Base-by-base conservation (phyloP, 2,329 filamentous ascomycete species). In the Rachicladosporium sp. region DNA sequence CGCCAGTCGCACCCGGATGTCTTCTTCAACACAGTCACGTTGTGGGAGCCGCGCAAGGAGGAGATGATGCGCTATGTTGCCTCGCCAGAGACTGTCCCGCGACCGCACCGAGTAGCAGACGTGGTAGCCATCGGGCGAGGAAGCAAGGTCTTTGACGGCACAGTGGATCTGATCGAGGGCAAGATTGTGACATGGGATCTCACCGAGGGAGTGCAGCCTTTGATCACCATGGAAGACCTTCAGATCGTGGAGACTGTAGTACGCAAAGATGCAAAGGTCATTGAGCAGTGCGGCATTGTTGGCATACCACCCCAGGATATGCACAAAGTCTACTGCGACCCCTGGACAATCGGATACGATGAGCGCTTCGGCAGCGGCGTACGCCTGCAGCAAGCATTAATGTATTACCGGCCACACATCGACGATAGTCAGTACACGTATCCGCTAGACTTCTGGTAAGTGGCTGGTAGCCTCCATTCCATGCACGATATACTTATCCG, bases 281-380 rank as follows among this genome's bases (percentile, higher is more conserved):
- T 94, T 49, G 85, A 94, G 62, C 87, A 94, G 61, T 95, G 88
- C 54, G 74, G 73, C 5, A 73, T 94, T 43, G 74, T 86, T 43
- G 88, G 88, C 1, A 84, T 95, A 44, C 75, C 84, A 9, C 71
- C 71, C 41, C 72, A 82, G 49, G 83, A 93, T 44, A 94, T 95
- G 88, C 68, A 91, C 68, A 94, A 94, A 64, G 84, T 95, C 35
- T 94, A 93, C 67, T 93, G 87, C 61, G 88, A 95, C 58, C 86
- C 76, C 72, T 95, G 88, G 88, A 93, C 88, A 1, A 93, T 95
- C 60, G 88, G 88, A 36, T 93, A 86, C 57, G 88, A 95, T 52
- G 84, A 93, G 65, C 80, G 88, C 33, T 91, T 87, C 53, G 88
- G 87, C 45, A 89, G 66, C 57, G 69, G 69, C 33, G 70, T 85